A percentile compares a stretch with the other conserved stretches of the same genome.
phyloP scores from a whole-genome alignment of 2,329 filamentous ascomycete genomes.

The Tricladium varicosporioides region DNA sequence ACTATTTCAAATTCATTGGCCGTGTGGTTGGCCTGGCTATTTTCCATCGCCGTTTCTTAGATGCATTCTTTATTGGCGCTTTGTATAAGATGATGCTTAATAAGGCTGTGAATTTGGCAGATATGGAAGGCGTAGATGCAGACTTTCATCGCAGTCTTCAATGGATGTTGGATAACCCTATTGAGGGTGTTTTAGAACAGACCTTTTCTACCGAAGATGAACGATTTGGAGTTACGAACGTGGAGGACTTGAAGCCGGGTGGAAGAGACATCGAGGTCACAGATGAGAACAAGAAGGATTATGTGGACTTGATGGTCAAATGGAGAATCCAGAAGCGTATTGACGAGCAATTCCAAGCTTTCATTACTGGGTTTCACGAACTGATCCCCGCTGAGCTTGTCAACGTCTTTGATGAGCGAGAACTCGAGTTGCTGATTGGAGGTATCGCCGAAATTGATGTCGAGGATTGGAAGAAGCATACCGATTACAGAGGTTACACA shows the following conservation, averaged over 20 bases:
- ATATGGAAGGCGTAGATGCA: conserved; percentile 99
- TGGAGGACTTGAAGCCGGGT: conserved; percentile 88
- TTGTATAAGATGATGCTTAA: conserved; percentile 99
- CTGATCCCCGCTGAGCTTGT: conserved; percentile 94
- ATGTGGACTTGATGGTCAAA: conserved; percentile 96
- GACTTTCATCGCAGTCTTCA: conserved; percentile 95
- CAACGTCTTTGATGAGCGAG: conserved; percentile 97
- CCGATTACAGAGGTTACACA: conserved; percentile 97
- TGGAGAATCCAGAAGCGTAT: conserved; percentile 99
- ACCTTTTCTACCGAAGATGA: conserved; percentile 98
- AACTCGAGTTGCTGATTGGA: conserved; percentile 92
- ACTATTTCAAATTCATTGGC: conserved; percentile 99
- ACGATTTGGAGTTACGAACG: conserved; percentile 89
- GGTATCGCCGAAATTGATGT: conserved; percentile 99
- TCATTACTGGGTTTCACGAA: conserved; percentile 96
- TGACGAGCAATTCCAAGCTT: conserved; percentile 96
- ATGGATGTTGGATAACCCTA: conserved; percentile 98
- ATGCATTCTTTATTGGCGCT: conserved; percentile 98
- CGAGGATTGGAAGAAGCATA: conserved; percentile 99
- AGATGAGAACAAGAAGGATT: conserved; percentile 98
- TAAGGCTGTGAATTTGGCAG: conserved; percentile 85
- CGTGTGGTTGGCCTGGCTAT: conserved; percentile 95
- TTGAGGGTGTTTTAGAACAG: conserved; percentile 89
- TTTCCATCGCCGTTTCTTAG: conserved; percentile 95
- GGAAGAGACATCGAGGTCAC: conserved; percentile 93